These are phyloP conservation scores for Backusella parvicylindrica DNA, from an alignment of 192 early-diverging fungal genomes.

Conservation along the genomic window DNA sequence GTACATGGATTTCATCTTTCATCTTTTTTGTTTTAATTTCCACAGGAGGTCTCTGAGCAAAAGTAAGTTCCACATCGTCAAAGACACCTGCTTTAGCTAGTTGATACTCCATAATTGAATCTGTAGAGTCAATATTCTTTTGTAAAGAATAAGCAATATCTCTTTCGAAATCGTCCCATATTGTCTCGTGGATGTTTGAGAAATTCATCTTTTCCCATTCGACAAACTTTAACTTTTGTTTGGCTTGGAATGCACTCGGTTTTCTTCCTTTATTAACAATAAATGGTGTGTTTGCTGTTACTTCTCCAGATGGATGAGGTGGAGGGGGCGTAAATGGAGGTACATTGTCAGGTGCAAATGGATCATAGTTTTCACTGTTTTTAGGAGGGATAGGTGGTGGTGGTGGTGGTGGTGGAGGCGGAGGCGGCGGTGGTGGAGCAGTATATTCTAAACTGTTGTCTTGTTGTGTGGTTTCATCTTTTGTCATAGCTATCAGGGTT, in stretches of 20 bases:
- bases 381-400: conserved; percentile 23
- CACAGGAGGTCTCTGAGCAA: conserved; percentile 41
- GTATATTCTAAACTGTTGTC: not conserved
- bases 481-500: not conserved
- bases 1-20: conserved; percentile 53
- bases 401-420: conserved; percentile 22
- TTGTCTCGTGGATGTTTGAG: conserved; percentile 54
- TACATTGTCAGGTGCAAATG: conserved; percentile 18
- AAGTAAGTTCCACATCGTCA: conserved; percentile 28
- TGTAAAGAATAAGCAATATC: not conserved
- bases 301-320: conserved; percentile 6
- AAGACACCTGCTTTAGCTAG: conserved; percentile 32
- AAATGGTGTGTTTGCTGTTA: not conserved
- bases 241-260: conserved; percentile 43
- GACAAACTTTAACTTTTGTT: conserved; percentile 69
- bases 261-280: conserved; percentile 12
- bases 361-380: not conserved
- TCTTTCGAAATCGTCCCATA: conserved; percentile 47
- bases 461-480: not conserved
- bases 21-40: conserved; percentile 22
- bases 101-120: conserved; percentile 27
- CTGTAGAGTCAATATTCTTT: conserved; percentile 2
- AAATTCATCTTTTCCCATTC: conserved; percentile 81
- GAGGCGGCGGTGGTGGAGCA: conserved; percentile 17
- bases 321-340: conserved; percentile 29